Evolutionary conservation across 2,329 filamentous ascomycete genomes (phyloP).

Genomic region (Sporothrix pseudoabietina): DNA sequence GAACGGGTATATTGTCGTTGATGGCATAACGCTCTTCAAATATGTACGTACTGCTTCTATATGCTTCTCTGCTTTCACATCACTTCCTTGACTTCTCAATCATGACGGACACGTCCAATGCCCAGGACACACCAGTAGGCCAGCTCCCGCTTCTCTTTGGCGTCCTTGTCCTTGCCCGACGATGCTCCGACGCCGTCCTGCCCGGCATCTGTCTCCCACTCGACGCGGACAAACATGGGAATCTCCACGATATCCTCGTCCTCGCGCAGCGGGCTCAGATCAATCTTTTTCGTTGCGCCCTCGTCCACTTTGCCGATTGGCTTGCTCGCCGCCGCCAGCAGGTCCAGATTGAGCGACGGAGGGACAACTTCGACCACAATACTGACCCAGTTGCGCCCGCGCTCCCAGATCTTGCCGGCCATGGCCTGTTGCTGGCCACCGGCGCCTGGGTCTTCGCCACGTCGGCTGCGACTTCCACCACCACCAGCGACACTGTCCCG

Average conservation of each 20-base stretch:
- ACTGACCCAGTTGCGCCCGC: slow-evolving; percentile 90
- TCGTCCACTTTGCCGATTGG: slow-evolving; percentile 40
- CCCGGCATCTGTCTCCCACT: slow-evolving; percentile 76
- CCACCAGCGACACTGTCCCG: slow-evolving; percentile 51
- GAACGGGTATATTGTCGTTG: slow-evolving; percentile 17
- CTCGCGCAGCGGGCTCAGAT: slow-evolving; percentile 54
- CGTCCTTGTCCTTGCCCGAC: slow-evolving; percentile 58
- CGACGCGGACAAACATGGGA: slow-evolving; percentile 87
- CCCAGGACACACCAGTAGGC: slow-evolving; percentile 96
- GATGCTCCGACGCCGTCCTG: slow-evolving; percentile 64
- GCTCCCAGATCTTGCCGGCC: slow-evolving; percentile 94
- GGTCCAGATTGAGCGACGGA: slow-evolving; percentile 52
- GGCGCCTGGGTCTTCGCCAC: slow-evolving; percentile 44
- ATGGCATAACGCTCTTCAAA: slow-evolving; percentile 1
- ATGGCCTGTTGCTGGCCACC: slow-evolving; percentile 65
- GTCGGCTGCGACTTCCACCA: slow-evolving; percentile 42
- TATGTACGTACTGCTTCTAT: too few relatives aligned
- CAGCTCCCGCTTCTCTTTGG: slow-evolving; percentile 79
- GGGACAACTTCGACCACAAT: slow-evolving; percentile 90
- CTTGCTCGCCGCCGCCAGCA: slow-evolving; percentile 37
- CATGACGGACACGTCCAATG: slow-evolving; percentile 72
- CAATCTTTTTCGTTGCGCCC: slow-evolving; percentile 37
- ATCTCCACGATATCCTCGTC: slow-evolving; percentile 78
- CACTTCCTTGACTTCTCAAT: background rate
- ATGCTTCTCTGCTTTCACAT: background rate